Conservation (phyloP, 2,329 filamentous ascomycete genomes). For the Bipolaris zeicola region DNA sequence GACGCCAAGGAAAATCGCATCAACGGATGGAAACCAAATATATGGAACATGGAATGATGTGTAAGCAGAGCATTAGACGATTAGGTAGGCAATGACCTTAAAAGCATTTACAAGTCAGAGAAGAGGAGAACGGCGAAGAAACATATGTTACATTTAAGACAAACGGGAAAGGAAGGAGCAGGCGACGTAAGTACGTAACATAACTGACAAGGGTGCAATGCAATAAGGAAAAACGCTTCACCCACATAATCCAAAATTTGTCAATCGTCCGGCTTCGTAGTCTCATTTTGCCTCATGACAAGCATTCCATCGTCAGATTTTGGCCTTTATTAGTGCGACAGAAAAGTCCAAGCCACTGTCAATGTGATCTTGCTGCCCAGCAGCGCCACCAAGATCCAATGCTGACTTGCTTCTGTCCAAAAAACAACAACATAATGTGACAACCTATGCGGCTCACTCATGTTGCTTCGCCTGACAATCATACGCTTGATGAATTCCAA, state of each 20-base stretch:
- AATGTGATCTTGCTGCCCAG: conserved; percentile 2
- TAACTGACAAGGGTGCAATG: conserved; percentile 2
- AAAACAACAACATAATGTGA: conserved; percentile 6
- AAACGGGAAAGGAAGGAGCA: neutral
- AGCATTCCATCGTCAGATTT: conserved; percentile 6
- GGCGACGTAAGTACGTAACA: conserved; percentile 3
- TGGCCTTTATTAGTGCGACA: neutral
- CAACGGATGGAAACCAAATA: neutral
- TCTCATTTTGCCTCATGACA: conserved; percentile 4
- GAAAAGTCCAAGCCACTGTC: neutral
- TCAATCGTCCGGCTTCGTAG: neutral
- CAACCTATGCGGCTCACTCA: neutral
- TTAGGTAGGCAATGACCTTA: neutral
- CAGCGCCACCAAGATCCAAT: neutral
- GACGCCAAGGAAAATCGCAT: neutral
- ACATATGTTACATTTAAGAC: conserved; percentile 19
- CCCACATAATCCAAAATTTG: conserved; percentile 2
- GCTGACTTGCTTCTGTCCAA: neutral
- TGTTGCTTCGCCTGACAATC: neutral
- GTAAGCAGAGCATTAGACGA: neutral
- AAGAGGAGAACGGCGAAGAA: neutral
- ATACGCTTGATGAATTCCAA: neutral
- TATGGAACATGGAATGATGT: neutral
- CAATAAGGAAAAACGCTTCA: conserved; percentile 8
- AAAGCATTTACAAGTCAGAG: neutral